Base-by-base conservation (phyloP, 1,284 basidiomycete species). In the Trichosporon sp. region DNA sequence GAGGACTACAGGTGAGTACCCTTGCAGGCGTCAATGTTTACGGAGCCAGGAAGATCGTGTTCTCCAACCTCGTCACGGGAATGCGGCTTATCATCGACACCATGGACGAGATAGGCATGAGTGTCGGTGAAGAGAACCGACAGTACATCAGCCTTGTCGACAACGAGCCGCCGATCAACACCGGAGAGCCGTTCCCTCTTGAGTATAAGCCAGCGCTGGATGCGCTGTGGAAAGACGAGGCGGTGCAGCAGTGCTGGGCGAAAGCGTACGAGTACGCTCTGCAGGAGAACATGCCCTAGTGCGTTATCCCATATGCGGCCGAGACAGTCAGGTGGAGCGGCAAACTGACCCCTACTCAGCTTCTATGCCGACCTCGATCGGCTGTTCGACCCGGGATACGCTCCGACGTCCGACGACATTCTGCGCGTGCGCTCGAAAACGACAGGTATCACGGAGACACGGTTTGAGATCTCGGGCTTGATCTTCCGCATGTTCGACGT, bases 21-120 rank as follows among this genome's bases (percentile, higher is more conserved):
- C 15, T 29, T 25, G 11, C 6, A 27, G 38, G 34, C 21, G 8
- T 29, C 23, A 47, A 35, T 42, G 25, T 58, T 67, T 11, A 68
- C 64, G n/a, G n/a, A 34, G 15, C 82, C 70, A 90, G 94, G 2
- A 92, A 95, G 75, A 88, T 97, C 44, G 90, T 95, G 12, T 98
- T 96, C 80, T 89, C 90, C 77, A 98, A 98, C 83, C 85, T 98
- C 51, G 91, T 91, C 0, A 88, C 90, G 18, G 95, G 93, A 1
- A 88, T 98, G 85, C 88, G 89, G 65, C 88, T 89, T 68, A 86
- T 95, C 60, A 86, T 97, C 62, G 92, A 95, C 69, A 89, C 92
- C 1, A 92, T 95, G 90, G 91, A 92, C 71, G 92, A 93, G 74
- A 91, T 94, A 87, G 89, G 88, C 1, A 86, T 95, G 68, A 86